Evolutionary conservation across 495 filamentous ascomycete species (phyloP), one percentile per base, ranked within the genome.

Genomic region (Aspergillus funiculosus): DNA sequence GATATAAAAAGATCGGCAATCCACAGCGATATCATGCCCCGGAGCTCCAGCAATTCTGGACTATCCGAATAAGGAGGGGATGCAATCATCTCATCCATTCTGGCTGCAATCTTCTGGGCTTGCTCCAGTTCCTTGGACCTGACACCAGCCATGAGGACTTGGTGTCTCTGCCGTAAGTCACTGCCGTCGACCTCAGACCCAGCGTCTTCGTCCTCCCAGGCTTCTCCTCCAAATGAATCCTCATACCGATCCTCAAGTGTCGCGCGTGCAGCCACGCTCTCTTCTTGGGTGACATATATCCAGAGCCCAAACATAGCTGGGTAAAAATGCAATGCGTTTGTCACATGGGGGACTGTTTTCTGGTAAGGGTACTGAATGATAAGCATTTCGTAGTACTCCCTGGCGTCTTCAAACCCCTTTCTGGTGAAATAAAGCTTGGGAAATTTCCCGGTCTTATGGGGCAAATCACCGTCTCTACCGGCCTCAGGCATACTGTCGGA

Each of bases 11-110:
- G 57, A 51, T 90, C 85, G 2, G 64, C 77, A 17, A 86, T 67
- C 75, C 82, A 90, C 20, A 86, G 61, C 7, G 71, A 77, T 6
- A 87, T 64, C 76, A 85, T 86, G 6, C 70, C 85, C 31, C 82
- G 64, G 7, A 89, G 62, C 42, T 78, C 62, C 25, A 84, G 66
- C 39, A 92, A 57, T 37, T 72, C 69, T 7, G 67, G 46, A 31
- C 75, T 75, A 32, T 78, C 72, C 1, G 76, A 78, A 55, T 79
- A 89, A 1, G 86, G 85, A 22, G 75, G 71, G 18, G 77, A 79
- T 25, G 71, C 68, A 53, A 89, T 67, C 6, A 84, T 51, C 22
- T 75, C 66, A 56, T 87, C 82, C 66, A 94, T 78, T 6, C 79
- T 71, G 0, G 65, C 58, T 24, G 78, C 74, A 43, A 94, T 73